Conservation (phyloP, 352 stramenopile species). For the Thalassiosira hispida region DNA sequence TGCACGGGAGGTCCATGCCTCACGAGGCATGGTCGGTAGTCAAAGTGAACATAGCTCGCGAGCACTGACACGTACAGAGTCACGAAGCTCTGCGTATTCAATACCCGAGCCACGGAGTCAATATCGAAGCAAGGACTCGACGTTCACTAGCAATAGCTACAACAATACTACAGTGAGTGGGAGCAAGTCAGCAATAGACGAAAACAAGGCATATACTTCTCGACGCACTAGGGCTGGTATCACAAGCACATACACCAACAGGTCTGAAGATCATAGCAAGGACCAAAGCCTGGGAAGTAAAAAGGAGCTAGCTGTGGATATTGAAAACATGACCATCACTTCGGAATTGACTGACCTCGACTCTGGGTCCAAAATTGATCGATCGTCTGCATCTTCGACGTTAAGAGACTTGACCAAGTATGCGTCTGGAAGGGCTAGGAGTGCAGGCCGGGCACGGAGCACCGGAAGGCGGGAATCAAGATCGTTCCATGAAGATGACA, state of each 20-base stretch:
- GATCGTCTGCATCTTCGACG: conserved; percentile 28
- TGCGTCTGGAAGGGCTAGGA: conserved; percentile 32
- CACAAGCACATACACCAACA: not conserved
- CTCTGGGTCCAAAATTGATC: conserved; percentile 30
- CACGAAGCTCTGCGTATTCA: conserved; percentile 31
- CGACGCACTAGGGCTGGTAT: not conserved
- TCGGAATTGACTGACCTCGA: conserved; percentile 55
- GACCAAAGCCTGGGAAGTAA: conserved; percentile 17
- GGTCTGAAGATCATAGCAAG: conserved; percentile 7
- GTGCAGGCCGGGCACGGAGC: conserved; percentile 31
- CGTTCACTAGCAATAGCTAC: conserved; percentile 1
- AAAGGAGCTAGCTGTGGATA: conserved; percentile 42
- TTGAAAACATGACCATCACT: conserved; percentile 60
- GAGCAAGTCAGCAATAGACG: conserved; percentile 19
- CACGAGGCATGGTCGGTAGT: conserved; percentile 25
- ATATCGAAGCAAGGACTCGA: conserved; percentile 18
- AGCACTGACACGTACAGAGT: not conserved
- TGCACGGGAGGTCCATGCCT: conserved; percentile 52
- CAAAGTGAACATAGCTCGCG: conserved; percentile 3
- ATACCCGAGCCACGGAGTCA: conserved; percentile 32
- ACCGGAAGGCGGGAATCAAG: conserved; percentile 22
- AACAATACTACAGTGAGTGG: conserved; percentile 9
- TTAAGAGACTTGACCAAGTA: conserved; percentile 36
- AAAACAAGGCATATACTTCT: conserved; percentile 18
- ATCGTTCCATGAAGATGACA: conserved; percentile 19